Evolutionary conservation across 148 eudicot species (phyloP), one percentile per base, ranked within the genome.

Genomic region (Vaccinium myrtillus): DNA sequence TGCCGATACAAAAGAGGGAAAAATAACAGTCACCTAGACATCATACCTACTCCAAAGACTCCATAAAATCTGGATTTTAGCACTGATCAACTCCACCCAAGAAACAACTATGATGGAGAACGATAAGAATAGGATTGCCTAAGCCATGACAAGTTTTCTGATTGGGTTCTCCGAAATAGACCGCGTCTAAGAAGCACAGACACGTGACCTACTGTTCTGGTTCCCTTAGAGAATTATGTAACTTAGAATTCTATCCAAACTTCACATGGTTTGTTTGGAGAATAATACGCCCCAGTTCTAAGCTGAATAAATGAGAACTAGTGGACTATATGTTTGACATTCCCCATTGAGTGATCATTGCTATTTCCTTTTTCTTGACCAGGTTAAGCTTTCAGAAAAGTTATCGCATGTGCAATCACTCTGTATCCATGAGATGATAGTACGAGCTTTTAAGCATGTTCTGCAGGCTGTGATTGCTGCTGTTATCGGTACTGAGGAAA

Each of bases 401-500:
- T 84, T 97, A 81, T 97, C 99, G 74, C 99, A 97, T 84, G 99
- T 97, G 85, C 99, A 97, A 85, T 95, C 99, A 84, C 94, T 97
- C n/a, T n/a, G 99, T 87, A 91, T 97, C 75, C 99, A 97, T 86
- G 99, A 97, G 94, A 97, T 97, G 99, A 92, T 95, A 85, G 97
- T 95, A 82, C 98, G 99, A 87, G 99, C 99, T 84, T 97, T 90
- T 88, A 97, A 97, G 93, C 99, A 97, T 87, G 89, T 97, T 75
- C 90, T 97, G 78, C 99, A 92, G 89, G 99, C 99, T 77, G 98
- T 93, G 75, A 97, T 97, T 89, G 94, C 98, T 85, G 87, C 94
- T 83, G 93, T 92, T 74, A 78, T 14, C 81, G 85, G 86, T 82
- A 82, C 91, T 69, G 92, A 93, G 53, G 92, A 95, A 75, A 86